Conservation (phyloP, 106 monocot genomes). For the Platanthera guangdongensis region DNA sequence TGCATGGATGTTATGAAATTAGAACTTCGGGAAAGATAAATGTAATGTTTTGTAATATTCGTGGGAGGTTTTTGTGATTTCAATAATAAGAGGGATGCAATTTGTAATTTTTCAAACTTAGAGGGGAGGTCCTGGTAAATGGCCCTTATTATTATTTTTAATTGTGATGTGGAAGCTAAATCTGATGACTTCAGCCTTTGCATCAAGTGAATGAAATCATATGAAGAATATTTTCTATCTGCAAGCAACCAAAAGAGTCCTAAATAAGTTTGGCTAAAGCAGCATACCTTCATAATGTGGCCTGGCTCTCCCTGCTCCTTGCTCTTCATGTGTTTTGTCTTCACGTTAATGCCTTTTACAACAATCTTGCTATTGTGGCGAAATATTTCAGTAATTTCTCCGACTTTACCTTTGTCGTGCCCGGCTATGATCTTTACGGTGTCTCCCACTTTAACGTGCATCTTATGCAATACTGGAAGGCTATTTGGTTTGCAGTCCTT, state of each 20-base stretch:
- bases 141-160: no score
- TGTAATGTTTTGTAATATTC: no score
- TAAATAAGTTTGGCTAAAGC: neutral
- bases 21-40: no score
- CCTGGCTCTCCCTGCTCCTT: slow-evolving; percentile 80
- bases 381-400: slow-evolving; percentile 57
- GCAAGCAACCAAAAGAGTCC: neutral
- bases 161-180: no score
- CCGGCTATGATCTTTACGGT: slow-evolving; percentile 85
- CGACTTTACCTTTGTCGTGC: slow-evolving; percentile 82
- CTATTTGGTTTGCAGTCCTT: slow-evolving; percentile 93
- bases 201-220: neutral
- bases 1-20: no score
- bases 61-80: no score
- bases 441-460: slow-evolving; percentile 97
- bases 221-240: neutral
- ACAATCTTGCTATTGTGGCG: slow-evolving; percentile 83
- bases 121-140: no score
- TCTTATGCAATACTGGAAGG: slow-evolving; percentile 84
- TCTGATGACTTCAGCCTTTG: no score
- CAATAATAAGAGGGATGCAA: no score
- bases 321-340: slow-evolving; percentile 95
- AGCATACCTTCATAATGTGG: slow-evolving; percentile 65
- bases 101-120: no score
- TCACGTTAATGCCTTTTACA: slow-evolving; percentile 82